Evolutionary conservation across 805 yeast genomes (phyloP), one percentile per base, ranked within the genome.

Genomic region (Naumovozyma castellii): DNA sequence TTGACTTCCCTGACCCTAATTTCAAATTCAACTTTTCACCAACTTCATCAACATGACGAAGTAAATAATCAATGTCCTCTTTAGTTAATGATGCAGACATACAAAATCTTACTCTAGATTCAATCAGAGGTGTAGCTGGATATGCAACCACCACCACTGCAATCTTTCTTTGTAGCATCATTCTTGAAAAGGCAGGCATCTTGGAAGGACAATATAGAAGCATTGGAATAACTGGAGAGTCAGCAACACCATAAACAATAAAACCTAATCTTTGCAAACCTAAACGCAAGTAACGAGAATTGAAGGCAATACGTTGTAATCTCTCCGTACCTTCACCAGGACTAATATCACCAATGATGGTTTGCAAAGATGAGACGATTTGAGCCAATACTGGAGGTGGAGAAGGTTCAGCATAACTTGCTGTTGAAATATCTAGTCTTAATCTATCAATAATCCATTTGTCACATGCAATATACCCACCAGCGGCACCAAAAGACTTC

Each of bases 401-500:
- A 32, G 80, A 80, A 10, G 92, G 68, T 65, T 92, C 99, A 33
- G 92, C 79, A 56, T 87, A 84, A 34, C 68, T 71, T 47, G 79
- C 75, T 22, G 88, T 81, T 48, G 85, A 71, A 52, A 84, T 76
- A 51, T 76, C 80, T 32, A 83, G 51, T 63, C 88, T 76, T 45
- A 92, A 67, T 52, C 80, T 74, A 52, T 86, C 88, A 37, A 90
- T 80, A 25, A 85, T 64, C 36, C 62, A 65, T 54, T 77, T 72
- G 46, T 71, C 71, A 35, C 82, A 94, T n/a, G 95, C 90, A 47
- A 92, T 68, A 59, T 92, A 92, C 35, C 98, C 99, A 56, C 99
- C 99, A 32, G 97, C 86, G 14, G 98, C 97, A 59, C 99, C 98
- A 61, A 92, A 92, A 1, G 96, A 85, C 65, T 92, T 92, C 38